phyloP scores from a whole-genome alignment of 495 filamentous ascomycete species.

The Aspergillus haitiensis region DNA sequence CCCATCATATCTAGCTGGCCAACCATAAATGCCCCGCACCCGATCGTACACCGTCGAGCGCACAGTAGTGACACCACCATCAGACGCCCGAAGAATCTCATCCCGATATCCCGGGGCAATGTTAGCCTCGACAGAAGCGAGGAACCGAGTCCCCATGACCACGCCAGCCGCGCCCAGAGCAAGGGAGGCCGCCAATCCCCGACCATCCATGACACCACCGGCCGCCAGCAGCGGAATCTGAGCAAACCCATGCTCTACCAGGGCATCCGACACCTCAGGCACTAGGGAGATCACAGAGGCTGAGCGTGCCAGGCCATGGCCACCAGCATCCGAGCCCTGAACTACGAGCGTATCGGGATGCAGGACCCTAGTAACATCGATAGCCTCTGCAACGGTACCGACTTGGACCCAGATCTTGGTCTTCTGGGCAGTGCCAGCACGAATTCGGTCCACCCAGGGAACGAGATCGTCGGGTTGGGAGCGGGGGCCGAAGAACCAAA shows the following conservation, averaged over 20 bases:
- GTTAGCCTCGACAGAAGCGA: constrained; percentile 58
- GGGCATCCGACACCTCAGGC: constrained; percentile 55
- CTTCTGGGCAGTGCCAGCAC: constrained; percentile 31
- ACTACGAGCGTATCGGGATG: constrained; percentile 65
- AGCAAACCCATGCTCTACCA: constrained; percentile 34
- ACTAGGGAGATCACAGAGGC: constrained; percentile 58
- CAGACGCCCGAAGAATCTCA: constrained; percentile 55
- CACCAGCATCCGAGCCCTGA: constrained; percentile 72
- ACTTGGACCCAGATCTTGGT: constrained; percentile 70
- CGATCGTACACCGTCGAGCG: constrained; percentile 68
- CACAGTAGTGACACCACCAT: constrained; percentile 64
- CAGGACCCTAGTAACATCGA: constrained; percentile 39
- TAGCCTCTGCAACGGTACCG: constrained; percentile 59
- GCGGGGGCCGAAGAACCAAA: constrained; percentile 62
- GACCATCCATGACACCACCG: constrained; percentile 66
- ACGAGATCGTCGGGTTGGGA: constrained; percentile 26
- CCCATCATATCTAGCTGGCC: constrained; percentile 63
- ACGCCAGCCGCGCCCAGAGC: constrained; percentile 62
- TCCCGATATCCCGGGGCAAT: constrained; percentile 57
- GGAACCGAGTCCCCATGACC: constrained; percentile 69
- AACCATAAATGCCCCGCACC: constrained; percentile 60
- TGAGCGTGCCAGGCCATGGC: constrained; percentile 61
- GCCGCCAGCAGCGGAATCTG: constrained; percentile 61
- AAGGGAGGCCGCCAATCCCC: constrained; percentile 61
- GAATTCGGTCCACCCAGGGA: constrained; percentile 7